These are phyloP conservation scores for Curvularia sp. DNA, from an alignment of 2,329 filamentous ascomycete genomes.

Conservation along the genomic window DNA sequence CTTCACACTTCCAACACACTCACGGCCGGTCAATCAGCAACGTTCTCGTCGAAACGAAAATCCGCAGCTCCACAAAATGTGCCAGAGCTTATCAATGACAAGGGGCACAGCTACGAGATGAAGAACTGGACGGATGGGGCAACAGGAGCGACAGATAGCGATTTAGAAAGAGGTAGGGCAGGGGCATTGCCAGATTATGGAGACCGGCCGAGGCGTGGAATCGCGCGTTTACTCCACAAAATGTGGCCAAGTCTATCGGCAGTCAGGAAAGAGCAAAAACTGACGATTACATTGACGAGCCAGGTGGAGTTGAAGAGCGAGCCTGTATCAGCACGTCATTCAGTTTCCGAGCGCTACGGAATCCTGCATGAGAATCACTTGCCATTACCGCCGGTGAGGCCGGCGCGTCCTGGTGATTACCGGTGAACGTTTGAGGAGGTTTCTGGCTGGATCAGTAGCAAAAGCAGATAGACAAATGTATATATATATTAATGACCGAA, in stretches of 20 bases:
- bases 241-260: constrained; percentile 5
- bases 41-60: constrained; percentile 20
- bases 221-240: constrained; percentile 24
- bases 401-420: not conserved
- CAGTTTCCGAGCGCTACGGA: not conserved
- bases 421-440: not conserved
- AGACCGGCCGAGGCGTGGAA: constrained; percentile 2
- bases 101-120: constrained; percentile 33
- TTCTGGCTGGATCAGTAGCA: not conserved
- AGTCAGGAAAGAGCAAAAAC: constrained; percentile 13
- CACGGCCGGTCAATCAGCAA: constrained; percentile 14
- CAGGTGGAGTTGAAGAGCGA: constrained; percentile 28
- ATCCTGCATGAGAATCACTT: constrained; percentile 9
- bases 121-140: constrained; percentile 30
- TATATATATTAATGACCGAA: not conserved
- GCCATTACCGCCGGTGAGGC: not conserved
- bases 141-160: not conserved
- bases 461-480: not conserved
- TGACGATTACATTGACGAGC: constrained; percentile 31
- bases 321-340: constrained; percentile 8
- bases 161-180: constrained; percentile 11
- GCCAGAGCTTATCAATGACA: constrained; percentile 23
- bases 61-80: constrained; percentile 20
- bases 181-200: constrained; percentile 16
- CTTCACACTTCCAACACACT: constrained; percentile 13